Base-by-base conservation (phyloP, 2,329 filamentous ascomycete species). In the Cordyceps sp. region DNA sequence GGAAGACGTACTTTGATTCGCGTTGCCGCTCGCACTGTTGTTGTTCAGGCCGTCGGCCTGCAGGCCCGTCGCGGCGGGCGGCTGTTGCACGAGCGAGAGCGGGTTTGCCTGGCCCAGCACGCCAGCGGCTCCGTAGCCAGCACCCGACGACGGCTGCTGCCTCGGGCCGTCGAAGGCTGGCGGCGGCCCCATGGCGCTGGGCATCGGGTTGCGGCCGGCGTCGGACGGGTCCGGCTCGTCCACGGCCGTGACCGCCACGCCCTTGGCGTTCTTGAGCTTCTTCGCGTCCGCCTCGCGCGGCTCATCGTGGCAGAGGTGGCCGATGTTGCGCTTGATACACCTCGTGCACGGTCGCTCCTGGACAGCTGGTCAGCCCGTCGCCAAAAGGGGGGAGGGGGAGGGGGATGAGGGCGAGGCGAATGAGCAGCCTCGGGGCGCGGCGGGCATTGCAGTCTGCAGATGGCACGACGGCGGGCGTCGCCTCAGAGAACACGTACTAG, bases 241-340 rank as follows among this genome's bases (percentile, higher is more conserved):
- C 35, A 66, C 64, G 27, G 61, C 58, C 32, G 70, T n/a, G n/a
- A n/a, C n/a, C n/a, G n/a, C n/a, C n/a, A n/a, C n/a, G n/a, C n/a
- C 63, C 38, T 49, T 50, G 36, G 42, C 42, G 50, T 62, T 69
- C 60, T 88, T 93, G 45, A 69, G 59, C 58, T 86, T 88, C 59
- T 90, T 93, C 37, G 78, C 57, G 39, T 76, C 72, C 43, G 75
- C 65, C 49, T 98, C 88, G 55, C 88, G 78, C 44, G 86, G 88
- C 59, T 96, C 90, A 58, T 98, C 90, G 62, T 94, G 90, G 58
- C 90, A 98, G 43, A 98, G 69, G 58, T 98, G 90, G 47, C 88
- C 90, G 55, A 98, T 98, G 61, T 93, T 93, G 50, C 90, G 78
- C 62, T 96, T 98, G 59, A 96, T 83, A 65, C 90, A 98, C 60